Base-by-base conservation (phyloP, 78 protist genomes). In the Dictyostelium capitatum region DNA sequence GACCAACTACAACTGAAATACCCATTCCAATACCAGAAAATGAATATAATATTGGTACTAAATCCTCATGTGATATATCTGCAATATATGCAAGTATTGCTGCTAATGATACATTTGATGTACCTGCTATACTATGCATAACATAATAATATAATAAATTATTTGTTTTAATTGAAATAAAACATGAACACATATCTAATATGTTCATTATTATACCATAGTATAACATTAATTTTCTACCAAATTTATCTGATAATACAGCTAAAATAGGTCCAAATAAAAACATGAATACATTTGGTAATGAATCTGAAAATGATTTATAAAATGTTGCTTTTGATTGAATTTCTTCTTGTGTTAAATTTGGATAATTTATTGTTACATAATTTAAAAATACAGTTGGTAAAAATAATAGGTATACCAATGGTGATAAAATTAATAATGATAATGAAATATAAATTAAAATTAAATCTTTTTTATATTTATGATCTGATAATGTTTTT, bases 251-350 rank as follows among this genome's bases (percentile, higher is more conserved):
- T 0, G 82, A 51, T 3, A 83, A 25, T 30, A 41, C 59, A 15
- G 79, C 89, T 12, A 41, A 47, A 2, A 83, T 10, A 4, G 91
- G 81, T 9, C 78, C 75, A 56, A 83, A 73, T 8, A 74, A 20
- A 43, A 83, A 83, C 53, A 50, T 54, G 6, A 50, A 19, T 2
- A 72, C 47, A 28, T 72, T 72, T 1, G 91, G 91, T 11, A 72
- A 3, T 0, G 91, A 25, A 48, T 83, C 91, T n/a, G 73, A 30
- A 73, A 83, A 67, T 3, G 75, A 54, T 25, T 83, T 69, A 0
- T 47, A 73, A 30, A 53, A 14, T 5, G 91, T 28, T 46, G 91
- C 91, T n/a, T 72, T 48, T 9, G 77, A n/a, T 43, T 72, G 80
- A 11, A 72, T 37, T 23, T 83, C 73, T 0, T 30, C 30, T 6